phyloP scores from a whole-genome alignment of 495 filamentous ascomycete genomes.

The Patellaria atrata region DNA sequence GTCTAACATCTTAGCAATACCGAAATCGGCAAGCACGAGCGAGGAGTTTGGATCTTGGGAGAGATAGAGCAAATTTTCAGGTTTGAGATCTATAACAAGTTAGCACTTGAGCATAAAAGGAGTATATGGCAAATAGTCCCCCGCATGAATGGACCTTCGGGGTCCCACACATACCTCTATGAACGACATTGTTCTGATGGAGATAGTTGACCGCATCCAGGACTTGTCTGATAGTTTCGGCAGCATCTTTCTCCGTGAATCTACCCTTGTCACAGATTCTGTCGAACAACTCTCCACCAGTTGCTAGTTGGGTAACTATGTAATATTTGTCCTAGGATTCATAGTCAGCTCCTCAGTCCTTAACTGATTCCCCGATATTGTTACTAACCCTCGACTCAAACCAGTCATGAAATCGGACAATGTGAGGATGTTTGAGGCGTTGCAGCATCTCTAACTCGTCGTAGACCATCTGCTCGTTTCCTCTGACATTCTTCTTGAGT shows the following conservation, averaged over 20 bases:
- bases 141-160: background rate
- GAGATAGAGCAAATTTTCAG: constrained; percentile 92
- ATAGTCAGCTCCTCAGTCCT: constrained; percentile 2
- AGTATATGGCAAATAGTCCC: background rate
- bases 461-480: constrained; percentile 96
- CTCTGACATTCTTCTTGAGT: constrained; percentile 96
- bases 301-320: constrained; percentile 94
- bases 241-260: constrained; percentile 98
- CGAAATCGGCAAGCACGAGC: constrained; percentile 91
- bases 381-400: constrained; percentile 84
- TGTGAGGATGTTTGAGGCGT: constrained; percentile 80
- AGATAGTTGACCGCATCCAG: constrained; percentile 90
- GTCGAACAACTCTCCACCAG: constrained; percentile 94
- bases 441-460: constrained; percentile 92
- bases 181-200: constrained; percentile 88
- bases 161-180: constrained; percentile 64
- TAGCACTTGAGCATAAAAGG: constrained; percentile 1
- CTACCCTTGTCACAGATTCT: constrained; percentile 96
- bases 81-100: constrained; percentile 66
- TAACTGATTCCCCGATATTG: too few species aligned
- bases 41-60: constrained; percentile 61
- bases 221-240: constrained; percentile 90
- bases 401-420: constrained; percentile 97
- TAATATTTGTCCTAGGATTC: constrained; percentile 88
- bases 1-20: constrained; percentile 97